Conservation (phyloP, 495 filamentous ascomycete genomes). For the Podospora pseudoanserina region DNA sequence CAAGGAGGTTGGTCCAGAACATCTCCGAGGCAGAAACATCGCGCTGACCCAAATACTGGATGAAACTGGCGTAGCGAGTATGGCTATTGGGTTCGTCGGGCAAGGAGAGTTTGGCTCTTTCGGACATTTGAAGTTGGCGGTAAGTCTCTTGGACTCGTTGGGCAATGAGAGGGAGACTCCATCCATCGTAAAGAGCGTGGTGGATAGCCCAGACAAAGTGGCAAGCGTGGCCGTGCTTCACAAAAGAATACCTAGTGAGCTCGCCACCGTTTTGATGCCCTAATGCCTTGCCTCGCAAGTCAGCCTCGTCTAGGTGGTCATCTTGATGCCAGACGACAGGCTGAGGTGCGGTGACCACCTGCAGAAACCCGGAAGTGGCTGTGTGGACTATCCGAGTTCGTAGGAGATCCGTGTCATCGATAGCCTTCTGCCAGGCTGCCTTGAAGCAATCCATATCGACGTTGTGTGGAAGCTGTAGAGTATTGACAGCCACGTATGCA, state of each 20-base stretch:
- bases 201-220: constrained; percentile 58
- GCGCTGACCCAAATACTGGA: constrained; percentile 24
- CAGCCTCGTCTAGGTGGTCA: constrained; percentile 16
- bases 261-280: constrained; percentile 20
- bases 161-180: constrained; percentile 50
- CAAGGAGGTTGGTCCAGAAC: constrained; percentile 28
- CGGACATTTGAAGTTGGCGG: background rate
- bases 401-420: constrained; percentile 58
- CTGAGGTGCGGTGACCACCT: constrained; percentile 20
- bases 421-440: constrained; percentile 49
- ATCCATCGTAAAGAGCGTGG: constrained; percentile 65
- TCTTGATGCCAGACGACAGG: constrained; percentile 22
- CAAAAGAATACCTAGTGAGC: constrained; percentile 27
- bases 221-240: constrained; percentile 7
- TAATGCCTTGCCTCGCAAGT: constrained; percentile 18
- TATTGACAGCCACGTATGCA: constrained; percentile 41
- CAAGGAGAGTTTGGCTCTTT: background rate
- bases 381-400: constrained; percentile 59
- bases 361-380: constrained; percentile 15
- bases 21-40: constrained; percentile 21
- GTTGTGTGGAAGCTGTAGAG: constrained; percentile 39
- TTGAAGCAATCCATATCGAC: constrained; percentile 44
- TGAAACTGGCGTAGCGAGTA: constrained; percentile 33
- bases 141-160: constrained; percentile 41
- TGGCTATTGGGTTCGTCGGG: background rate